Evolutionary conservation across 371 early-diverging fungal genomes (phyloP).

Genomic region (Rhizopus stolonifer): DNA sequence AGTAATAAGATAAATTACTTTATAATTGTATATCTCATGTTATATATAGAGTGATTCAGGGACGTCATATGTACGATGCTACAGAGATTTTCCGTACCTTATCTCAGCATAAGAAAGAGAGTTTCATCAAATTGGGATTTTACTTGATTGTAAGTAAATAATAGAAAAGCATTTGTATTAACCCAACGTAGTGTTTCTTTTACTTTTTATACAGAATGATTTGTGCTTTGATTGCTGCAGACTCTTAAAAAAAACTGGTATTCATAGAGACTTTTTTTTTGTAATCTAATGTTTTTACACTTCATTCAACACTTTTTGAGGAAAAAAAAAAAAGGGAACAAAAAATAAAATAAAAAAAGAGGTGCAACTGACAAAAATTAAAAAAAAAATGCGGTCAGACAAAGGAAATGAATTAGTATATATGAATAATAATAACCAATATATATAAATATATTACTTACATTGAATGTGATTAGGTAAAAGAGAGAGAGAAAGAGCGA

Average conservation of each 20-base stretch:
- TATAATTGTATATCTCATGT: background rate
- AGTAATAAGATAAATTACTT: conserved; percentile 53
- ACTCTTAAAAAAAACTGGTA: conserved; percentile 28
- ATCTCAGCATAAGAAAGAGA: conserved; percentile 87
- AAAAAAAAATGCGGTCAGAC: no score
- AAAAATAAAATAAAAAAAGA: no score
- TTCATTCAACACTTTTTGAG: no score
- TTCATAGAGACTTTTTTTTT: background rate
- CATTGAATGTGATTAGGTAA: no score
- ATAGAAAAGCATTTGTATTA: no score
- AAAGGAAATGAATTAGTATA: no score
- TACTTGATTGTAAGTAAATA: conserved; percentile 71
- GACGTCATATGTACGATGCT: conserved; percentile 91
- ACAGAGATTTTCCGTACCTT: conserved; percentile 96
- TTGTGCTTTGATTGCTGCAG: conserved; percentile 65
- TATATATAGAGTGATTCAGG: conserved; percentile 65
- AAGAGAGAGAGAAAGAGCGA: no score
- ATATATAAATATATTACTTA: no score
- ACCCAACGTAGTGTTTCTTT: conserved; percentile 88
- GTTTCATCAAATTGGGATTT: conserved; percentile 93
- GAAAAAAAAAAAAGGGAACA: no score
- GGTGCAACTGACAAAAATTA: no score
- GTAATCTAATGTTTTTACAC: no score
- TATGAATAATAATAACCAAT: no score
- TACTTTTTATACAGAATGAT: conserved; percentile 85